Conservation (phyloP, 192 early-diverging fungal genomes). For the Entomortierella beljakovae region DNA sequence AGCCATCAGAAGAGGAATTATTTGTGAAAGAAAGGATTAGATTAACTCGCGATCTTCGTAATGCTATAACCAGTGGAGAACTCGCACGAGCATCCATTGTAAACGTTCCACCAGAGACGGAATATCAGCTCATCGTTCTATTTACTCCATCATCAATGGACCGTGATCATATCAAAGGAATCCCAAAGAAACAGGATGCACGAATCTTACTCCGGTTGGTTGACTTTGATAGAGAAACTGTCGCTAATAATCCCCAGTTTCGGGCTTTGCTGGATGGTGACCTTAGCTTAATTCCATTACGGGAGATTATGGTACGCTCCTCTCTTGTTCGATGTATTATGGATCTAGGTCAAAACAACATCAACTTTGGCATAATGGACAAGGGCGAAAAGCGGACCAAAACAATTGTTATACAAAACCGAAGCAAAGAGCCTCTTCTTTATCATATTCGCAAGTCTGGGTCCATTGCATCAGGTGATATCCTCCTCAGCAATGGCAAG, state of each 20-base stretch:
- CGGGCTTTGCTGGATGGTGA: slow-evolving; percentile 71
- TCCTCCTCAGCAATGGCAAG: slow-evolving; percentile 80
- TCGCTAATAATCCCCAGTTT: slow-evolving; percentile 78
- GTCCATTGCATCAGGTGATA: slow-evolving; percentile 92
- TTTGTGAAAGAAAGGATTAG: slow-evolving; percentile 77
- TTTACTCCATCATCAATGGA: slow-evolving; percentile 71
- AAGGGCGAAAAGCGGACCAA: slow-evolving; percentile 88
- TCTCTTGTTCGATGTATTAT: slow-evolving; percentile 87
- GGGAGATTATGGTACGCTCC: slow-evolving; percentile 91
- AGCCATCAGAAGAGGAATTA: slow-evolving; percentile 74
- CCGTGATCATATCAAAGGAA: slow-evolving; percentile 73
- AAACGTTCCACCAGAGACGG: slow-evolving; percentile 72
- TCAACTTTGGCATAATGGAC: slow-evolving; percentile 95
- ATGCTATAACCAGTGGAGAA: slow-evolving; percentile 75
- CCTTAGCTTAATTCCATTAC: slow-evolving; percentile 77
- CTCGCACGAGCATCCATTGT: slow-evolving; percentile 71
- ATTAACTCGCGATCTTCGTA: slow-evolving; percentile 78
- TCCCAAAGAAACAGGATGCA: slow-evolving; percentile 84
- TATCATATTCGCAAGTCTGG: slow-evolving; percentile 96
- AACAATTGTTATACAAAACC: slow-evolving; percentile 90
- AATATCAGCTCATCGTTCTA: slow-evolving; percentile 80
- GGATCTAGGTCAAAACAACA: slow-evolving; percentile 95
- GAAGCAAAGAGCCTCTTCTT: slow-evolving; percentile 88
- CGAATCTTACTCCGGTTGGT: slow-evolving; percentile 86
- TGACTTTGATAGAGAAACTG: slow-evolving; percentile 87